These are phyloP conservation scores for Calonectria honghensis DNA, from an alignment of 2,329 filamentous ascomycete species.

Conservation along the genomic window DNA sequence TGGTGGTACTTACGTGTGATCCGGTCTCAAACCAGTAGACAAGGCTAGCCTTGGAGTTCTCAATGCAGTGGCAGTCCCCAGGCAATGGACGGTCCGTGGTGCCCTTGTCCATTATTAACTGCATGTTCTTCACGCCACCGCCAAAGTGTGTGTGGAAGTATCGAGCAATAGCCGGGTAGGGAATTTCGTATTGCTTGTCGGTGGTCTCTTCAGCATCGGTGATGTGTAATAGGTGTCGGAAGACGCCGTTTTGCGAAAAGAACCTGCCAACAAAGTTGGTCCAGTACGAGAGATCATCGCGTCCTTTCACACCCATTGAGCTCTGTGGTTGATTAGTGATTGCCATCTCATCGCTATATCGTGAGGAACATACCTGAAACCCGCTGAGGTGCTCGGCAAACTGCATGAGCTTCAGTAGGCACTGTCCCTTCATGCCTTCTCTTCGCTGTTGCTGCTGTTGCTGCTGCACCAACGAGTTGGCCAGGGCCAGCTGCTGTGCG, in stretches of 20 bases:
- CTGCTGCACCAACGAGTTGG: conserved; percentile 63
- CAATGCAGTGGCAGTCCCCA: conserved; percentile 82
- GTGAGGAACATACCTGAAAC: conserved; percentile 67
- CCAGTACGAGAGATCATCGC: conserved; percentile 86
- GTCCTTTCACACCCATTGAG: conserved; percentile 72
- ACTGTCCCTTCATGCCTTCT: conserved; percentile 73
- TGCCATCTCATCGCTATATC: not conserved
- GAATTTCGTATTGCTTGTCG: conserved; percentile 91
- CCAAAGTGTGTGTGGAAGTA: conserved; percentile 94
- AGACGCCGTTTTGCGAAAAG: conserved; percentile 85
- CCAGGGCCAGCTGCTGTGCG: conserved; percentile 61
- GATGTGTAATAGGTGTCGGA: conserved; percentile 82
- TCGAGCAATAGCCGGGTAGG: conserved; percentile 85
- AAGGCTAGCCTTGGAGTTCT: conserved; percentile 85
- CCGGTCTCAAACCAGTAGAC: conserved; percentile 93
- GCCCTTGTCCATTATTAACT: conserved; percentile 86
- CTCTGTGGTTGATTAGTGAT: conserved; percentile 26
- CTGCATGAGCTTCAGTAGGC: conserved; percentile 75
- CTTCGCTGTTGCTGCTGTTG: conserved; percentile 65
- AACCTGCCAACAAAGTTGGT: conserved; percentile 85
- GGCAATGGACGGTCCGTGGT: conserved; percentile 73
- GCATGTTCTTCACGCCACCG: conserved; percentile 89
- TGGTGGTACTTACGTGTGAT: conserved; percentile 78
- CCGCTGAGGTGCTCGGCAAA: conserved; percentile 78
- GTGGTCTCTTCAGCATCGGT: conserved; percentile 73